Percentiles rank a stretch among this genome's conserved stretches.
Evolutionary conservation across 2,329 filamentous ascomycete genomes (phyloP).

Genomic region (Blumeria graminis): DNA sequence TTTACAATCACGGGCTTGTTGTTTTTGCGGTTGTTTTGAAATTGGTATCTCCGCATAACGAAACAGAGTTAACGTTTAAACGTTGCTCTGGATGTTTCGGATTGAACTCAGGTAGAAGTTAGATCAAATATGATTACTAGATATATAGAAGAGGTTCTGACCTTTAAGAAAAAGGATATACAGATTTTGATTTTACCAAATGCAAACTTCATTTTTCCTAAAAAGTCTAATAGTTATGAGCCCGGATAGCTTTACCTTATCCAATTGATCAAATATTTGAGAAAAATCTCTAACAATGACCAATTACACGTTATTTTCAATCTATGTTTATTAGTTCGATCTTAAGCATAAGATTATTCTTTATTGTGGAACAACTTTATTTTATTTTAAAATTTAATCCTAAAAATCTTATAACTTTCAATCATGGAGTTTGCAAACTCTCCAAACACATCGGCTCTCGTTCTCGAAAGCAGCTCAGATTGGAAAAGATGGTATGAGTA

Average conservation of each 20-base stretch:
- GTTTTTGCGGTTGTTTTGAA: too few species aligned
- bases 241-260: background rate
- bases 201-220: background rate
- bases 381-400: background rate
- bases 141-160: too few species aligned
- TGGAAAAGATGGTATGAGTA: slow-evolving; percentile 1
- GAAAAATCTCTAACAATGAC: background rate
- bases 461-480: background rate
- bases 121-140: too few species aligned
- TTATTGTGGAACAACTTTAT: background rate
- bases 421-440: background rate
- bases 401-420: background rate
- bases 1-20: too few species aligned
- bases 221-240: background rate
- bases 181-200: background rate
- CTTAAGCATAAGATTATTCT: background rate
- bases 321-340: background rate
- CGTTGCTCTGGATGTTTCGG: too few species aligned
- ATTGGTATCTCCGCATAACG: too few species aligned
- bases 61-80: too few species aligned
- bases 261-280: background rate
- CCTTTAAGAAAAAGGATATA: background rate
- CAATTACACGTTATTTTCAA: background rate
- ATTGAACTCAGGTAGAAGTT: too few species aligned
- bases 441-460: background rate